Evolutionary conservation across 305 asterid species (phyloP), one percentile per base, ranked within the genome.

Genomic region (Plantago coronopus): DNA sequence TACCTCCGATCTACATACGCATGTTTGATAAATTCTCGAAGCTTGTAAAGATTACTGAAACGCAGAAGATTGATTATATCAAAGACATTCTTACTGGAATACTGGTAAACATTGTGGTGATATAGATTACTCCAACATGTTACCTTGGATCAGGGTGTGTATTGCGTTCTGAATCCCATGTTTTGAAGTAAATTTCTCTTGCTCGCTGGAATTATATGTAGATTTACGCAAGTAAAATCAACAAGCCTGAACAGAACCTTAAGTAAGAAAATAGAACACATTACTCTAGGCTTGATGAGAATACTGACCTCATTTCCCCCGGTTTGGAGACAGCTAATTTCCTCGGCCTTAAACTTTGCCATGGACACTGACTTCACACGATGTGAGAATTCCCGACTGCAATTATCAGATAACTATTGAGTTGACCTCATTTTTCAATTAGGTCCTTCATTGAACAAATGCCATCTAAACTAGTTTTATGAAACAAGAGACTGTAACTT

Each of bases 361-460:
- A 85, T 82, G 4, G 99, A 93, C 65, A 93, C 95, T 8, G 99
- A 93, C 69, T 93, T 93, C 13, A 93, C 95, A 27, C 96, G 83
- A 73, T 93, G 99, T 6, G 83, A 83, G 57, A 93, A 89, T 48
- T 89, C 97, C 43, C 99, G 88, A 45, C 97, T 93, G 88, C n/a
- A 68, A 54, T 68, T 14, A 65, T 55, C 59, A 50, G 43, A 63
- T 48, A 46, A 55, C 21, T 1, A 53, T 45, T 62, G 29, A 48
- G 47, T 44, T 54, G 4, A 50, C 7, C 17, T 59, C 25, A 20
- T 37, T 20, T 3, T 40, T 20, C 29, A 23, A 19, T 53, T 59
- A 27, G 15, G 45, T 11, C 50, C 17, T 19, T 16, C 19, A 54
- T 27, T 10, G 17, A 57, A 11, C 17, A 18, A 9, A 34, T 38